These are phyloP conservation scores for Rhynchosporium graminicola DNA, from an alignment of 2,329 filamentous ascomycete species.

Conservation along the genomic window DNA sequence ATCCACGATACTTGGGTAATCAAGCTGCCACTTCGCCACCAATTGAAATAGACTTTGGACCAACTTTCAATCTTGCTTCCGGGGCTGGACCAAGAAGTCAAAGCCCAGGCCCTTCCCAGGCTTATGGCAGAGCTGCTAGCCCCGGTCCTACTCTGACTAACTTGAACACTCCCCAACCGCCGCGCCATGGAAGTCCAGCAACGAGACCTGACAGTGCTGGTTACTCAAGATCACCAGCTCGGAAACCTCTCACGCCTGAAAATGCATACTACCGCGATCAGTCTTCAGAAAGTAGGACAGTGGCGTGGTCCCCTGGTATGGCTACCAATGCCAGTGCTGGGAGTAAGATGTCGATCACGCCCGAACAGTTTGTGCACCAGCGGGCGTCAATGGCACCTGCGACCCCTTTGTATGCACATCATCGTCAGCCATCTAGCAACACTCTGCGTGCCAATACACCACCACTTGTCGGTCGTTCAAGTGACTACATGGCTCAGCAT, in stretches of 20 bases:
- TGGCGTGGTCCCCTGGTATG: slow-evolving; percentile 79
- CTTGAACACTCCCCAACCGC: slow-evolving; percentile 18
- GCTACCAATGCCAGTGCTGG: slow-evolving; percentile 49
- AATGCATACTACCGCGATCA: slow-evolving; percentile 48
- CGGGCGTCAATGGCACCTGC: slow-evolving; percentile 61
- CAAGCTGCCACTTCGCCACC: slow-evolving; percentile 20
- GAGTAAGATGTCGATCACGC: slow-evolving; percentile 55
- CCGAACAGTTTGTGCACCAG: slow-evolving; percentile 83
- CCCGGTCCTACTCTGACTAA: slow-evolving; percentile 61
- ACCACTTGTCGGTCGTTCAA: slow-evolving; percentile 43
- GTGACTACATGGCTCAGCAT: slow-evolving; percentile 41
- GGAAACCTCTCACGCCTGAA: slow-evolving; percentile 43
- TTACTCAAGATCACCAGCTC: slow-evolving; percentile 45
- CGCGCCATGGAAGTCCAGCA: slow-evolving; percentile 24
- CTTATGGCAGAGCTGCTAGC: slow-evolving; percentile 27
- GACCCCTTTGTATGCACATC: slow-evolving; percentile 59
- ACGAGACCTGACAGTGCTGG: slow-evolving; percentile 36
- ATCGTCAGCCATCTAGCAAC: slow-evolving; percentile 56
- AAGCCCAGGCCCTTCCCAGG: slow-evolving; percentile 61
- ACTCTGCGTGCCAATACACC: slow-evolving; percentile 47
- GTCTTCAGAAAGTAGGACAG: slow-evolving; percentile 60
- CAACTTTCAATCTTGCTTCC: slow-evolving; percentile 60
- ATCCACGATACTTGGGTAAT: slow-evolving; percentile 44
- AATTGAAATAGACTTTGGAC: slow-evolving; percentile 84
- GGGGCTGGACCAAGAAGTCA: slow-evolving; percentile 26